Base-by-base conservation (phyloP, 2,329 filamentous ascomycete genomes). In the Elsinoe fawcettii region DNA sequence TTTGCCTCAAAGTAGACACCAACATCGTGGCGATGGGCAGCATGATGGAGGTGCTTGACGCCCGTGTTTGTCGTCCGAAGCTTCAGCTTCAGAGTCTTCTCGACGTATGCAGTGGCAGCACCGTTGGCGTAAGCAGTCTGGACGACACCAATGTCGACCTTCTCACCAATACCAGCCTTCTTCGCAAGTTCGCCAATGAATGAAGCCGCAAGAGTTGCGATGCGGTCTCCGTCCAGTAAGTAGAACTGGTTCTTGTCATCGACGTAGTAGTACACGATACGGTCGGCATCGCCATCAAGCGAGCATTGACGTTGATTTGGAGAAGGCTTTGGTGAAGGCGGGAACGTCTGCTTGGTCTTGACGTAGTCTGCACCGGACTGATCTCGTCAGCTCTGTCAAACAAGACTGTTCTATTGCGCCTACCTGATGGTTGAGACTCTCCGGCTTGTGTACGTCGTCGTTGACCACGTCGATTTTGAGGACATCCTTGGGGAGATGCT, bases 1-100 rank as follows among this genome's bases (percentile, higher is more conserved):
- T 99, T 99, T 63, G 93, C 93, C 76, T 99, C 93, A 67, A 99
- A 99, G 77, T 99, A 99, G 55, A 97, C 90, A 58, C 93, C 93
- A 57, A 97, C 85, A 66, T 99, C 93, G 66, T 95, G 96, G 63
- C 91, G 88, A 66, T 88, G 85, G 37, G 93, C 93, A n/a, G 90
- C 93, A 69, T 97, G 93, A 74, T 99, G 93, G 61, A 99, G 81
- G 74, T 96, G 88, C 79, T 99, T 99, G 61, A 99, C 93, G 63
- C 93, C 93, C 0, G 93, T 99, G 12, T 90, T 85, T 1, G 93
- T 97, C 79, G 88, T 96, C 59, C 95, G 85, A 20, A 96, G 89
- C 51, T 91, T 91, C 41, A 99, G 83, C 67, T 88, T 87, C 57
- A 97, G 80, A 62, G 88, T 86, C 70, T 93, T 88, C 69, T 89